Base-by-base conservation (phyloP, 345 rosid species). In the Bretschneidera sinensis region DNA sequence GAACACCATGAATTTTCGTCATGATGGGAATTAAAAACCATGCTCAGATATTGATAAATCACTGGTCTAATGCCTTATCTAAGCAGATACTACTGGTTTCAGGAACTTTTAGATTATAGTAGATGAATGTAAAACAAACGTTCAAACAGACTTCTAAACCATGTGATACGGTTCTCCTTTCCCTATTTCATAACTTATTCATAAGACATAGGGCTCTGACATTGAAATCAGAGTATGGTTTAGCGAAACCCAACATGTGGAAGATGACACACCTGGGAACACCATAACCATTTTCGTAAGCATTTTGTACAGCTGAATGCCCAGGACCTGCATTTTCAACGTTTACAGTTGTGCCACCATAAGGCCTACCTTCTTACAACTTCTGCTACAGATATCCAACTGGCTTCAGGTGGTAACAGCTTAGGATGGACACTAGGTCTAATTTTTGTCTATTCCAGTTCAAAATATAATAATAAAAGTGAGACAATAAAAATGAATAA, bases 311-410 rank as follows among this genome's bases (percentile, higher is more conserved):
- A 24, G 65, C 66, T 35, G 79, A 71, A 72, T 70, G 82, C 34
- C 78, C 85, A 54, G 86, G 70, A 74, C 71, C 63, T 57, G 81
- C 95, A 47, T 62, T 74, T 63, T 81, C 87, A 61, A 70, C 74
- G 67, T 66, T 79, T 21, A 73, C 81, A 56, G 68, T 63, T 54
- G 77, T 71, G 52, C 77, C 76, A 59, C 83, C 88, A 76, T 86
- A 80, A 48, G 77, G 79, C 51, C 74, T 89, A 61, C 77, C 88
- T 79, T n/a, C n/a, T n/a, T n/a, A n/a, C n/a, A n/a, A n/a, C n/a
- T n/a, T n/a, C n/a, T n/a, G n/a, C n/a, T n/a, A n/a, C n/a, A n/a
- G n/a, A n/a, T n/a, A n/a, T n/a, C n/a, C n/a, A n/a, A n/a, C n/a
- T n/a, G n/a, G n/a, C n/a, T n/a, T n/a, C n/a, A n/a, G n/a, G n/a